Percentiles rank a stretch among this genome's conserved stretches.
Evolutionary conservation across 2,329 filamentous ascomycete species (phyloP).

Genomic region (Claviceps sp.): DNA sequence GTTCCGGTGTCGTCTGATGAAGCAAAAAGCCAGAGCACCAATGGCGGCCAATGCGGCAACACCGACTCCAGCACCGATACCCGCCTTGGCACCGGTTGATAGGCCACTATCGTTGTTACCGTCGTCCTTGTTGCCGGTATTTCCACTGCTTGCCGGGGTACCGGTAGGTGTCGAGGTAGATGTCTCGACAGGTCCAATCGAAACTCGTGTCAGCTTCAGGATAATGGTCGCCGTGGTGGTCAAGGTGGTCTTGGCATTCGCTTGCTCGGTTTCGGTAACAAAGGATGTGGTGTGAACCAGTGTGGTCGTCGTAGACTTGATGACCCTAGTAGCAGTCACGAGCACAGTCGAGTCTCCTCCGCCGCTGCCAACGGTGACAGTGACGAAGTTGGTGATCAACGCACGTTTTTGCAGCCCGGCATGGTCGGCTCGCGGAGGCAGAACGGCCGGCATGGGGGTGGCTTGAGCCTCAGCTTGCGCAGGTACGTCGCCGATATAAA

Average conservation of each 20-base stretch:
- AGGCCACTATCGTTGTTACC: conserved; percentile 16
- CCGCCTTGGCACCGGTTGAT: conserved; percentile 29
- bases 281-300: conserved; percentile 16
- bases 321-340: conserved; percentile 17
- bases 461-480: conserved; percentile 9
- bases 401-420: conserved; percentile 18
- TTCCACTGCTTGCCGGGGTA: conserved; percentile 11
- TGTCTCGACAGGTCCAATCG: conserved; percentile 17
- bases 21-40: conserved; percentile 17
- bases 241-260: conserved; percentile 24
- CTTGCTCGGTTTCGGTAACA: conserved; percentile 20
- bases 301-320: conserved; percentile 20
- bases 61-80: conserved; percentile 28
- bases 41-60: conserved; percentile 23
- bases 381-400: conserved; percentile 18
- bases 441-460: conserved; percentile 7
- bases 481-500: not conserved
- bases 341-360: conserved; percentile 13
- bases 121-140: not conserved
- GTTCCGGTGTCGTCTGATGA: conserved; percentile 17
- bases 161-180: conserved; percentile 14
- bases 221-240: conserved; percentile 24
- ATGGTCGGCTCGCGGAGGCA: conserved; percentile 9
- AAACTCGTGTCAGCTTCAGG: conserved; percentile 21
- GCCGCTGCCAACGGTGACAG: conserved; percentile 16